phyloP scores from a whole-genome alignment of 2,329 filamentous ascomycete genomes.

The Gyromitra esculenta region DNA sequence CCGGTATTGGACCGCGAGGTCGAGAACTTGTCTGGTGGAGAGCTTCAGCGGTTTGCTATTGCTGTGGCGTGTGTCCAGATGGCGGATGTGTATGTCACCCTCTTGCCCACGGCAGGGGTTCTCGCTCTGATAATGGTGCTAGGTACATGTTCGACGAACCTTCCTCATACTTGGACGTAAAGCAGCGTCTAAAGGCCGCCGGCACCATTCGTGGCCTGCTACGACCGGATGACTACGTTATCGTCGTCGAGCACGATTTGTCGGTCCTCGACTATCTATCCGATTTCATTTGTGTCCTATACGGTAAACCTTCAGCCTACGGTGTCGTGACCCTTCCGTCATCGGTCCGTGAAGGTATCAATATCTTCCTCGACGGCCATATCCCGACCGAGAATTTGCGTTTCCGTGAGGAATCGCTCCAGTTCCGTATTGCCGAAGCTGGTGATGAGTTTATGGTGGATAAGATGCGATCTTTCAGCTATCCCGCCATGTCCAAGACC shows the following conservation, averaged over 20 bases:
- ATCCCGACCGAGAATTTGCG: slow-evolving; percentile 98
- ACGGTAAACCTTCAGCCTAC: slow-evolving; percentile 93
- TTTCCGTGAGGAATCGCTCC: slow-evolving; percentile 95
- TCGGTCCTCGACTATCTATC: slow-evolving; percentile 98
- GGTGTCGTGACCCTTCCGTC: slow-evolving; percentile 96
- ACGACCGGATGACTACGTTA: slow-evolving; percentile 90
- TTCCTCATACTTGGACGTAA: slow-evolving; percentile 98
- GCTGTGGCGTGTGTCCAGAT: slow-evolving; percentile 94
- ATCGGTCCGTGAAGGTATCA: slow-evolving; percentile 98
- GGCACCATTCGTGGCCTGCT: slow-evolving; percentile 91
- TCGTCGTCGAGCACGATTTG: slow-evolving; percentile 99
- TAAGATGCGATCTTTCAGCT: slow-evolving; percentile 83
- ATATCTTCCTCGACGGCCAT: slow-evolving; percentile 97
- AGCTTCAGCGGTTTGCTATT: slow-evolving; percentile 97
- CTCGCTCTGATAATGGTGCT: slow-evolving; percentile 27
- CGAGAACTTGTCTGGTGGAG: slow-evolving; percentile 89
- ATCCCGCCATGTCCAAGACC: slow-evolving; percentile 92
- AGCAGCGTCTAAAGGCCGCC: slow-evolving; percentile 93
- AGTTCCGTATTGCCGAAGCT: slow-evolving; percentile 91
- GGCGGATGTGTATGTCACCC: slow-evolving; percentile 76
- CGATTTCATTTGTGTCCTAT: slow-evolving; percentile 97
- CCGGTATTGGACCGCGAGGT: slow-evolving; percentile 94
- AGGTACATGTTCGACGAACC: slow-evolving; percentile 99
- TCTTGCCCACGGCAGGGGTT: not conserved
- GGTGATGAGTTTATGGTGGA: slow-evolving; percentile 88